These are phyloP conservation scores for Cercospora sojina DNA, from an alignment of 2,329 filamentous ascomycete genomes.

Conservation along the genomic window DNA sequence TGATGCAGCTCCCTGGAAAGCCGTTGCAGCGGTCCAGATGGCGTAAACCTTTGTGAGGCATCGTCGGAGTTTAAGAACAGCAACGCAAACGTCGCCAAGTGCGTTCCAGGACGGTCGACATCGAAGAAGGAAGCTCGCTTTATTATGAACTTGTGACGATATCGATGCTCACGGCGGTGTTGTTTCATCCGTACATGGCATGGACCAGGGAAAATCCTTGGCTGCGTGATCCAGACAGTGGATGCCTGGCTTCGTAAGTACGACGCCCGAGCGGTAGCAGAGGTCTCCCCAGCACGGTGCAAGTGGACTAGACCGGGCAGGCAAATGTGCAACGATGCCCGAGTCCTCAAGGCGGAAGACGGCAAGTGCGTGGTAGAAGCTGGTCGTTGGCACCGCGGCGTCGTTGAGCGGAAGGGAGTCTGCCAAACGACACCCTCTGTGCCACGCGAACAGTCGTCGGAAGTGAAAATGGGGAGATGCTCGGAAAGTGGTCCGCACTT, in stretches of 20 bases:
- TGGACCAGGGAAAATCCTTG: background rate
- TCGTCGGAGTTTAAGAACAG: background rate
- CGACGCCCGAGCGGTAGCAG: background rate
- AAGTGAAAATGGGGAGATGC: background rate
- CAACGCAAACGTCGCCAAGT: background rate
- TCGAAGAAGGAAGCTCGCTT: background rate
- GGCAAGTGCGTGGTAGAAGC: background rate
- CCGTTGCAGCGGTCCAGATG: background rate
- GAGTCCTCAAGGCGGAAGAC: background rate
- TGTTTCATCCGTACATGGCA: background rate
- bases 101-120: background rate
- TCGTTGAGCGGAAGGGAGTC: background rate
- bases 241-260: background rate
- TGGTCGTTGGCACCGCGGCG: background rate
- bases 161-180: background rate
- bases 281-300: background rate
- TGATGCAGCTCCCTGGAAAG: background rate
- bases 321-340: background rate
- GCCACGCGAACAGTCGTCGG: background rate
- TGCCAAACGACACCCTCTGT: background rate
- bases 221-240: background rate
- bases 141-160: background rate
- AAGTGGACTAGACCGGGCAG: background rate
- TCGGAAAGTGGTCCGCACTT: background rate
- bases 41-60: background rate